Evolutionary conservation across 1,139 yeast species (phyloP), one percentile per base, ranked within the genome.

Genomic region (Suhomyces yuchorum): DNA sequence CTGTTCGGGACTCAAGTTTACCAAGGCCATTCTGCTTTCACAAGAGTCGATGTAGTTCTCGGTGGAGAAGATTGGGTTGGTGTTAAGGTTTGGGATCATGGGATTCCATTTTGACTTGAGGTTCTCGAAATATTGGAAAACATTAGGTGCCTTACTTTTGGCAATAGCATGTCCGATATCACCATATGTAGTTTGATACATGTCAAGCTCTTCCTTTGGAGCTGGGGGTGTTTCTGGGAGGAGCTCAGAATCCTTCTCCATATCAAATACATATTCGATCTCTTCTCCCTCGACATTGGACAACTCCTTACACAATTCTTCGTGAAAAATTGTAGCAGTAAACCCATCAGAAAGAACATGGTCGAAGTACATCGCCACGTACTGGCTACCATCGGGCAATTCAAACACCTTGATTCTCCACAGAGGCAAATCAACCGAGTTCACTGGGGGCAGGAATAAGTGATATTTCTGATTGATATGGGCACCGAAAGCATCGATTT

Each of bases 331-430:
- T 5, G 40, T 43, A 1, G 49, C 57, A 14, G 53, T 44, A 7
- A 41, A 47, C 2, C 59, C 60, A 42, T 56, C 59, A 19, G 47
- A 51, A 8, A 56, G 38, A 4, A 52, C 41, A 36, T 56, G 58
- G 36, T 52, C 56, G 36, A 52, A 51, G 20, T 36, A 44, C 7
- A 47, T 43, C n/a, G 44, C 39, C 14, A 52, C 35, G 12, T 46
- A 51, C 30, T 52, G 56, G 2, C 19, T 17, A 2, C 42, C 45
- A 8, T 20, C 20, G 4, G 35, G 37, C 2, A 30, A 43, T 4
- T 35, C 49, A 38, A 45, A 47, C 1, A 71, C 59, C 2, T 58
- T 37, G 3, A 71, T 38, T 40, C 57, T 56, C 75, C 76, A 72
- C 19, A 65, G 51, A 3, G 75, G 74, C 0, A 48, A 46, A 8